Evolutionary conservation across 768 basidiomycete genomes (phyloP).

Genomic region (Tubosaeta sp.): DNA sequence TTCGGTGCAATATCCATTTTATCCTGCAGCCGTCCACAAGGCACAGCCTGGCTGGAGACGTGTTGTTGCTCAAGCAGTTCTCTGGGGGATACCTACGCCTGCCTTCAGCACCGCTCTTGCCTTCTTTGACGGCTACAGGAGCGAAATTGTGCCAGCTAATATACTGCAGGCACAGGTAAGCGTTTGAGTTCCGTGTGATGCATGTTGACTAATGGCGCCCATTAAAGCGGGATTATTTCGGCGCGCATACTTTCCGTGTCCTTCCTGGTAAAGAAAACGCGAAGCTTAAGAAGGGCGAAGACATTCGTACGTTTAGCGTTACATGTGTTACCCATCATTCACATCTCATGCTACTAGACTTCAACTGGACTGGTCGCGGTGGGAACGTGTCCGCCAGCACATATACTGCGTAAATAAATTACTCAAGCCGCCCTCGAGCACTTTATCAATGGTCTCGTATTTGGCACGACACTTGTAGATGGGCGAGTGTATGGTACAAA

Average conservation of each 20-base stretch:
- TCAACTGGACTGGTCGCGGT: slow-evolving; percentile 99
- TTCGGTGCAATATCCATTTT: slow-evolving; percentile 2
- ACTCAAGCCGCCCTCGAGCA: slow-evolving; percentile 2
- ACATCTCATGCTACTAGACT: slow-evolving; percentile 46
- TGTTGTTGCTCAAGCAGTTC: slow-evolving; percentile 89
- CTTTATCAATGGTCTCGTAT: not conserved
- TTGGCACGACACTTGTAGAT: slow-evolving; percentile 13
- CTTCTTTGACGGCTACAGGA: slow-evolving; percentile 99
- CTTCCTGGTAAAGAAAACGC: slow-evolving; percentile 88
- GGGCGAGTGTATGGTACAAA: slow-evolving; percentile 12
- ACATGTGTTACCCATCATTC: not conserved
- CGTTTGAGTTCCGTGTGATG: not conserved
- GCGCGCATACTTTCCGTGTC: slow-evolving; percentile 97
- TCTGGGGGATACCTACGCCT: slow-evolving; percentile 97
- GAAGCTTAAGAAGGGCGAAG: slow-evolving; percentile 71
- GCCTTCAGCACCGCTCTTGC: slow-evolving; percentile 98
- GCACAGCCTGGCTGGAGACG: slow-evolving; percentile 99
- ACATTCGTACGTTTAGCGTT: slow-evolving; percentile 70
- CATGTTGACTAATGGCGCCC: slow-evolving; percentile 1
- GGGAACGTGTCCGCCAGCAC: slow-evolving; percentile 89
- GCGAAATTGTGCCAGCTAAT: slow-evolving; percentile 91
- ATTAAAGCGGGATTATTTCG: slow-evolving; percentile 91
- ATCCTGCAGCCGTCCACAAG: slow-evolving; percentile 68
- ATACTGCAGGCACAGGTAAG: slow-evolving; percentile 87
- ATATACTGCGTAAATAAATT: slow-evolving; percentile 59